Evolutionary conservation across 805 yeast species (phyloP).

Genomic region (Yarrowia alimentaria): DNA sequence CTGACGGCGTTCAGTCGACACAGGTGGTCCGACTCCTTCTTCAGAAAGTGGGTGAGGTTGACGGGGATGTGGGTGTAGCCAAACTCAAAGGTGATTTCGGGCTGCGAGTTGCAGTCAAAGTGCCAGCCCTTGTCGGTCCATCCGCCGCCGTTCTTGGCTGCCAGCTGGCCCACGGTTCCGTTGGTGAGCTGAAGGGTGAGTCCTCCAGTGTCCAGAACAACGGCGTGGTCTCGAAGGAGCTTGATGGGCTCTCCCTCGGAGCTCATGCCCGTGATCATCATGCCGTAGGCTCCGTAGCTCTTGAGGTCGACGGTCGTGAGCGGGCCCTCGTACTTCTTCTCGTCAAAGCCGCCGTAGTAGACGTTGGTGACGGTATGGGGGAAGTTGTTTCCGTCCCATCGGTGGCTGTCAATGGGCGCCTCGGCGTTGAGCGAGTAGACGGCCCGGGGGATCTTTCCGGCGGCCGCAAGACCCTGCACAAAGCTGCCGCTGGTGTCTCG

Average conservation of each 20-base stretch:
- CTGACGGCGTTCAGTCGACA: too few species aligned
- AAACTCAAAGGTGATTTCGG: too few species aligned
- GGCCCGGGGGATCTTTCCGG: conserved; percentile 61
- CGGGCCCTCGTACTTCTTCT: conserved; percentile 34
- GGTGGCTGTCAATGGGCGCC: conserved; percentile 33
- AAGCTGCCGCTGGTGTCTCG: conserved; percentile 66
- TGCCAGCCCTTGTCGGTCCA: conserved; percentile 32
- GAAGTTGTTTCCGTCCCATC: too few species aligned
- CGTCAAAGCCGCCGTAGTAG: conserved; percentile 39
- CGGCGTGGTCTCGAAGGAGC: conserved; percentile 30
- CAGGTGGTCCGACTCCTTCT: too few species aligned
- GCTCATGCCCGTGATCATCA: conserved; percentile 32
- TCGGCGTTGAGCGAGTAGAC: conserved; percentile 44
- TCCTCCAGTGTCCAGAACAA: conserved; percentile 40
- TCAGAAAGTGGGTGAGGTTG: conserved; percentile 34
- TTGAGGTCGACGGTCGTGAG: conserved; percentile 27
- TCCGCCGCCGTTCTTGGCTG: conserved; percentile 34
- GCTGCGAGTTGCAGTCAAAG: too few species aligned
- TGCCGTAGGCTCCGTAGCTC: conserved; percentile 31
- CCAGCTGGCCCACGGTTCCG: conserved; percentile 37
- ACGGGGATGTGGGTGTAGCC: too few species aligned
- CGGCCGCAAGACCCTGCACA: conserved; percentile 54
- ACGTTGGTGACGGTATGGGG: conserved; percentile 27
- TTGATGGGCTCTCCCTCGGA: conserved; percentile 31
- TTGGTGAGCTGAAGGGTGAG: conserved; percentile 39